These are phyloP conservation scores for Catunica adiposa DNA, from an alignment of 2,329 filamentous ascomycete genomes.

Conservation along the genomic window DNA sequence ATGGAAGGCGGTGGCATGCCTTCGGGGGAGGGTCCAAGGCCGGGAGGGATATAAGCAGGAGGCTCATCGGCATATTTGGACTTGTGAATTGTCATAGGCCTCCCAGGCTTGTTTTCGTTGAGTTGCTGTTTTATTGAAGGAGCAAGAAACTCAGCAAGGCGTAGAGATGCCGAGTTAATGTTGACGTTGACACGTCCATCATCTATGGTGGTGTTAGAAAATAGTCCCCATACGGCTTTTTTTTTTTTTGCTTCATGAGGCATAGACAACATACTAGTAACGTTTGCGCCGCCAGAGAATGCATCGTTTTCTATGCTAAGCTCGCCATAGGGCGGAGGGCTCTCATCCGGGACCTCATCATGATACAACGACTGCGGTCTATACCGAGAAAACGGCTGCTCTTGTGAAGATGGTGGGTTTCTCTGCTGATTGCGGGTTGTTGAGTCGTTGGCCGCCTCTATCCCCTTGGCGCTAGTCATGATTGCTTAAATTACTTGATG, in stretches of 20 bases:
- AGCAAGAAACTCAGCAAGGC: constrained; percentile 11
- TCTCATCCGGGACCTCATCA: constrained; percentile 4
- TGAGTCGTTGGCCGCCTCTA: constrained; percentile 1
- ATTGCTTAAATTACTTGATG: background rate
- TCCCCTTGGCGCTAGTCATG: background rate
- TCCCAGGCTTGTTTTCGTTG: constrained; percentile 14
- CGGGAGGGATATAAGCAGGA: constrained; percentile 52
- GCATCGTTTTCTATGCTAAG: constrained; percentile 25
- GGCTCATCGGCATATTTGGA: constrained; percentile 9
- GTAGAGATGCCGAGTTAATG: constrained; percentile 49
- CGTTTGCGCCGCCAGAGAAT: constrained; percentile 42
- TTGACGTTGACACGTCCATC: constrained; percentile 68
- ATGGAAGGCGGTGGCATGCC: constrained; percentile 41
- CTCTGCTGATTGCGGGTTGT: background rate
- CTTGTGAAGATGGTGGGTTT: background rate
- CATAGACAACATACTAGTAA: constrained; percentile 40
- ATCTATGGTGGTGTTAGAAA: constrained; percentile 25
- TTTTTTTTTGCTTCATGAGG: too few relatives aligned
- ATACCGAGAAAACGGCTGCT: constrained; percentile 5
- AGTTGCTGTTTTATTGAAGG: constrained; percentile 22
- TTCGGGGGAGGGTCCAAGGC: constrained; percentile 45
- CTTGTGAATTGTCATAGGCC: constrained; percentile 5
- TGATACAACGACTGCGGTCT: background rate
- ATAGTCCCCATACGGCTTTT: too few relatives aligned
- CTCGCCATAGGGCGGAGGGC: constrained; percentile 43